A percentile compares a stretch with the other conserved stretches of the same genome.
Conservation (phyloP, 2,329 filamentous ascomycete genomes). For the Hypoxylon sp. region DNA sequence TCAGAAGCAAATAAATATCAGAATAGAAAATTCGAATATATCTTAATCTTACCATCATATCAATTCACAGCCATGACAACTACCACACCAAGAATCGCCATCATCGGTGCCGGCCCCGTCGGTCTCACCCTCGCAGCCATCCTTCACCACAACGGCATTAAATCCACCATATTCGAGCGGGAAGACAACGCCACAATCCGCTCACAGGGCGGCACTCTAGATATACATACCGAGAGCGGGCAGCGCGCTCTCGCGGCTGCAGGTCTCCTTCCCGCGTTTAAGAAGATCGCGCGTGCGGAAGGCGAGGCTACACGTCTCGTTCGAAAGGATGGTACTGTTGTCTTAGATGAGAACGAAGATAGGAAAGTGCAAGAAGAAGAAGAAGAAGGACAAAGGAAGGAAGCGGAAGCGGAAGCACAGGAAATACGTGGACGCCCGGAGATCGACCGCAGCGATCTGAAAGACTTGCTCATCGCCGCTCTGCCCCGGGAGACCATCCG, state of each 20-base stretch:
- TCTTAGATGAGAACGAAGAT: slow-evolving; percentile 35
- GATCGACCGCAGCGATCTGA: slow-evolving; percentile 40
- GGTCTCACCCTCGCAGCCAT: slow-evolving; percentile 46
- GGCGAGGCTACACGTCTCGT: slow-evolving; percentile 36
- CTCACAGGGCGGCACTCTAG: slow-evolving; percentile 61
- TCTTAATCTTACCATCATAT: neutral
- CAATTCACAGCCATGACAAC: slow-evolving; percentile 1
- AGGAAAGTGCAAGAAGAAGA: neutral
- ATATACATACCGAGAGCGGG: slow-evolving; percentile 51
- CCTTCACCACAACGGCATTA: slow-evolving; percentile 41
- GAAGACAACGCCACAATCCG: slow-evolving; percentile 44
- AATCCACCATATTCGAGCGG: slow-evolving; percentile 45
- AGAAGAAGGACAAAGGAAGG: neutral
- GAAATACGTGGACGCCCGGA: slow-evolving; percentile 37
- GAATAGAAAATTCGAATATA: too few species aligned
- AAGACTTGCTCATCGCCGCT: slow-evolving; percentile 35
- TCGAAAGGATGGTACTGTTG: slow-evolving; percentile 39
- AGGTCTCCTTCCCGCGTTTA: slow-evolving; percentile 43
- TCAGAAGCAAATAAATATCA: too few species aligned
- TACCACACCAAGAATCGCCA: slow-evolving; percentile 39
- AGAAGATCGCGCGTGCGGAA: slow-evolving; percentile 35
- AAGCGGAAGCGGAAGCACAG: slow-evolving; percentile 2
- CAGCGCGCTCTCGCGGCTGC: slow-evolving; percentile 46
- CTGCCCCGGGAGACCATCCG: slow-evolving; percentile 31
- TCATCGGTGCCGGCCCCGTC: slow-evolving; percentile 46